Conservation (phyloP, 129 eudicot species). For the Solidago caesia region DNA sequence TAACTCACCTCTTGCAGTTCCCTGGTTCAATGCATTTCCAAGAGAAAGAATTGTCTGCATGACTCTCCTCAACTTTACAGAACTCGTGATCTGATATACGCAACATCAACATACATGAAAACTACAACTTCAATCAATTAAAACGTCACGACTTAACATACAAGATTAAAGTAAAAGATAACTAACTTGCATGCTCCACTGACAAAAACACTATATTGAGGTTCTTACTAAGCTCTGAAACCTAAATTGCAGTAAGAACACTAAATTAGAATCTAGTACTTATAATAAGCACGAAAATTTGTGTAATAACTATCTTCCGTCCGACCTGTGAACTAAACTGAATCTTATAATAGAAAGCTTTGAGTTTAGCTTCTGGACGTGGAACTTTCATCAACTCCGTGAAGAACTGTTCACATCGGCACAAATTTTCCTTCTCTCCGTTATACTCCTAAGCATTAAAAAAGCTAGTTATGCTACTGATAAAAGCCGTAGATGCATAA, state of each 20-base stretch:
- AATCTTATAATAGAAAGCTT: conserved; percentile 81
- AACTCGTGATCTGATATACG: conserved; percentile 76
- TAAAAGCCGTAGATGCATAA: neutral
- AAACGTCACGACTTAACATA: neutral
- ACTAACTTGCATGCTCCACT: conserved; percentile 55
- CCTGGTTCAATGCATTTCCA: conserved; percentile 98
- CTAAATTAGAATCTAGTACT: conserved; percentile 15
- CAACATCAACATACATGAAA: conserved; percentile 25
- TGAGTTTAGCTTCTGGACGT: conserved; percentile 77
- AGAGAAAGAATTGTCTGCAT: conserved; percentile 95
- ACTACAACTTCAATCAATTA: conserved; percentile 3
- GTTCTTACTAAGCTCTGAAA: conserved; percentile 63
- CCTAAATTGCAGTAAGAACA: conserved; percentile 36
- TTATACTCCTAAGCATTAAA: conserved; percentile 59
- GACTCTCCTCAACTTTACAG: conserved; percentile 71
- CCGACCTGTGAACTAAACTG: conserved; percentile 75
- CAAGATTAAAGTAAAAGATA: conserved; percentile 2
- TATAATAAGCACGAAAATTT: conserved; percentile 13
- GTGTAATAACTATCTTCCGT: conserved; percentile 16
- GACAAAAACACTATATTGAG: conserved; percentile 60
- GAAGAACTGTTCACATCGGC: conserved; percentile 95
- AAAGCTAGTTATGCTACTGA: conserved; percentile 24
- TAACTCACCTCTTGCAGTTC: conserved; percentile 82
- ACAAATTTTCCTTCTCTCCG: conserved; percentile 65
- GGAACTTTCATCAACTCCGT: conserved; percentile 88